These are phyloP conservation scores for Amanita pseudoporphyria DNA, from an alignment of 768 basidiomycete species.

Conservation along the genomic window DNA sequence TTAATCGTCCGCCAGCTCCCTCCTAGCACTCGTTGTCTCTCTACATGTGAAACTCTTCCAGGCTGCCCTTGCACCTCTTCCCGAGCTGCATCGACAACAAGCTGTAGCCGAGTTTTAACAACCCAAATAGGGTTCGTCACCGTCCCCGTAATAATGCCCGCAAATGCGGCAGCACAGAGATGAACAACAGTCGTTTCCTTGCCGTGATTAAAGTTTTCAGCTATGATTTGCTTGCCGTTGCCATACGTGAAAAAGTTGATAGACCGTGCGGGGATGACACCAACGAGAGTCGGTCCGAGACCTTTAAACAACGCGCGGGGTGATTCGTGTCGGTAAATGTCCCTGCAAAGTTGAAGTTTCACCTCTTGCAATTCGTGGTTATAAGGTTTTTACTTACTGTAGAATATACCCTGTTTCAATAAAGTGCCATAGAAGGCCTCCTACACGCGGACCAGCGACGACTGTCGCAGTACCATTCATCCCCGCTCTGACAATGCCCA, in stretches of 20 bases:
- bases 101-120: constrained; percentile 92
- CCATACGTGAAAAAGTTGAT: constrained; percentile 99
- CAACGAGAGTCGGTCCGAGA: constrained; percentile 88
- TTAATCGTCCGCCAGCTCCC: constrained; percentile 55
- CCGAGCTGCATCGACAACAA: constrained; percentile 24
- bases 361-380: not conserved
- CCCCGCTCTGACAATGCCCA: constrained; percentile 29
- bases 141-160: constrained; percentile 79
- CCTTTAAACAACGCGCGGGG: constrained; percentile 89
- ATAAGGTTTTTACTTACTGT: constrained; percentile 38
- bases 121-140: constrained; percentile 99
- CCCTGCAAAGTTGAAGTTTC: constrained; percentile 29
- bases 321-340: constrained; percentile 86
- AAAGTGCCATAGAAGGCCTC: constrained; percentile 79
- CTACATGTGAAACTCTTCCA: constrained; percentile 11
- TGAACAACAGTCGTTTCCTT: constrained; percentile 82
- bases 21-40: constrained; percentile 26
- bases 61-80: constrained; percentile 5
- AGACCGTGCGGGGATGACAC: constrained; percentile 90
- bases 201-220: constrained; percentile 69
- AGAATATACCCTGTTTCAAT: constrained; percentile 91
- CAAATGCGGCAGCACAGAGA: constrained; percentile 74
- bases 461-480: constrained; percentile 18
- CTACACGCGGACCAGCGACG: constrained; percentile 29
- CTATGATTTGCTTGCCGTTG: constrained; percentile 89